Base-by-base conservation (phyloP, 2,329 filamentous ascomycete genomes). In the Arthrobotrys iridis region DNA sequence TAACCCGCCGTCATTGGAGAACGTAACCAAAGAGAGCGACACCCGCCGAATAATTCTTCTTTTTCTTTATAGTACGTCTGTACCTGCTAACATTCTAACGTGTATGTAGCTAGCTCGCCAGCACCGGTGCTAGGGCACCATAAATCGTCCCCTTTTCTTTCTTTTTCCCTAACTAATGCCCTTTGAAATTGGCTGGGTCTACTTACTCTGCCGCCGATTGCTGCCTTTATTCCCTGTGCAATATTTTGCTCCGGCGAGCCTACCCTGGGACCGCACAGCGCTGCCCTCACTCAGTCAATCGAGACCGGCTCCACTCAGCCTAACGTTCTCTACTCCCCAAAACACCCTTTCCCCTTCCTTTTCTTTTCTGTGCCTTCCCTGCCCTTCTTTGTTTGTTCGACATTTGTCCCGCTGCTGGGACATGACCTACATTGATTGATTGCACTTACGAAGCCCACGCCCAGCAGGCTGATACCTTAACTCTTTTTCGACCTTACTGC, bases 31-130 rank as follows among this genome's bases (percentile, higher is more conserved):
- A 67, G n/a, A n/a, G n/a, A 62, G 60, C 70, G 52, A 66, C 66
- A n/a, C 70, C 68, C 52, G 55, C 55, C 46, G 46, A 66, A 55
- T 55, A 74, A 60, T 55, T 62, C 46, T 64, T 66, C 66, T 62
- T 74, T n/a, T n/a, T n/a, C n/a, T n/a, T n/a, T n/a, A n/a, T n/a
- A n/a, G 67, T 74, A 67, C 62, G 52, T 74, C 60, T 60, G 48
- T 35, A 37, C 33, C 37, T 30, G 57, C 66, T 63, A 71, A 71
- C 66, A 48, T 40, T 50, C 43, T 60, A 45, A 48, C 52, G 28
- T 33, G 50, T 22, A 3, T 40, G 50, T 35, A 35, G 43, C 50
- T 60, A 41, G 24, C 57, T 46, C 57, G 22, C 28, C 24, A 37
- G 24, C 52, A 24, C 6, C 10, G 26, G 28, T 62, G 18, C 57